These are phyloP conservation scores for Parafenestella ontariensis DNA, from an alignment of 2,329 filamentous ascomycete genomes.

Conservation along the genomic window DNA sequence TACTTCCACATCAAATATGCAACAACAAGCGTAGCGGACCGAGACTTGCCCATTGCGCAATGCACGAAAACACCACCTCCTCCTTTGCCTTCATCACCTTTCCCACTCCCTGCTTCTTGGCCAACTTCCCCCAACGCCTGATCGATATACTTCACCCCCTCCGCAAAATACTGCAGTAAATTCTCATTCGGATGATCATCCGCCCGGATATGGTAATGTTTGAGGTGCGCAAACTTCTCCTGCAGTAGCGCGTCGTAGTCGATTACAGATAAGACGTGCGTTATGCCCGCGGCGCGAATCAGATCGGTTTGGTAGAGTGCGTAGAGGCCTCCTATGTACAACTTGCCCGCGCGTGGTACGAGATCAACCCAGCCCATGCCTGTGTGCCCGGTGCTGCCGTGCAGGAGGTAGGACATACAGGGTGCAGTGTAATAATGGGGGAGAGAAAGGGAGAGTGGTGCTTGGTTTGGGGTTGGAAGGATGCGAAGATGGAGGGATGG, in stretches of 20 bases:
- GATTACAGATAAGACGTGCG: slow-evolving; percentile 42
- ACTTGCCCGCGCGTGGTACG: slow-evolving; percentile 42
- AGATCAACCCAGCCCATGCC: slow-evolving; percentile 50
- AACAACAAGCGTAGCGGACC: slow-evolving; percentile 41
- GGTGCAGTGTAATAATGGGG: not conserved
- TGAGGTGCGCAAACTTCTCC: slow-evolving; percentile 35
- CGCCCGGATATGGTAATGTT: slow-evolving; percentile 38
- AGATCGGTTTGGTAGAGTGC: slow-evolving; percentile 51
- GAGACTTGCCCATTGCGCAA: slow-evolving; percentile 46
- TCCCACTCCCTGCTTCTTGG: not conserved
- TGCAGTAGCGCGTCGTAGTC: slow-evolving; percentile 41
- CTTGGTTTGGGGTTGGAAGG: not conserved
- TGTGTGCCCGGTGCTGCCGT: slow-evolving; percentile 39
- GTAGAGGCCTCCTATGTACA: slow-evolving; percentile 53
- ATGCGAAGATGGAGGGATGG: not conserved
- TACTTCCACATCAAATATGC: slow-evolving; percentile 45
- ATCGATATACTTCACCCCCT: slow-evolving; percentile 32
- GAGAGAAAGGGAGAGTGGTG: not conserved
- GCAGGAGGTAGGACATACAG: slow-evolving; percentile 41
- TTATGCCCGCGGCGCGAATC: slow-evolving; percentile 39
- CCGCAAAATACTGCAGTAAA: slow-evolving; percentile 34
- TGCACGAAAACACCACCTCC: slow-evolving; percentile 42
- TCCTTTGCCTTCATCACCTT: not conserved
- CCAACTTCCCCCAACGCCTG: slow-evolving; percentile 18
- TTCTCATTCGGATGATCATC: slow-evolving; percentile 46